Evolutionary conservation across 257 asterid genomes (phyloP).

Genomic region (Lycium ferocissimum): DNA sequence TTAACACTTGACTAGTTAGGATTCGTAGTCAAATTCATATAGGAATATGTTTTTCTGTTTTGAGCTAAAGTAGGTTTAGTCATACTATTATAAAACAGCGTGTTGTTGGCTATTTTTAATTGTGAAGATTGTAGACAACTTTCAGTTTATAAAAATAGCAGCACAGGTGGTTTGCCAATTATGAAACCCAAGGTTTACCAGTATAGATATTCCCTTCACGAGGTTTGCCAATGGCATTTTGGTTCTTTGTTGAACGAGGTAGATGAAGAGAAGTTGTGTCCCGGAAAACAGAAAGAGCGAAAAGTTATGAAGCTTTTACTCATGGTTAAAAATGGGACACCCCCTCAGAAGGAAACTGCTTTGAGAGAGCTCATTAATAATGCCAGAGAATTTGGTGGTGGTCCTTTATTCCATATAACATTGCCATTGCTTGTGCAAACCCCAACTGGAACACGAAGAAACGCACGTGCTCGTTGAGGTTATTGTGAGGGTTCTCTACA

Average conservation of each 20-base stretch:
- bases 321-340: constrained; percentile 89
- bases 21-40: no score
- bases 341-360: constrained; percentile 96
- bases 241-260: constrained; percentile 78
- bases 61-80: no score
- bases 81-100: no score
- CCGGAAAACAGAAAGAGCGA: constrained; percentile 85
- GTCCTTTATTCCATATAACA: constrained; percentile 79
- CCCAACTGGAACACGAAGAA: constrained; percentile 83
- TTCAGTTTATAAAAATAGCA: no score
- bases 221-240: constrained; percentile 36
- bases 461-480: constrained; percentile 79
- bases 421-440: constrained; percentile 74
- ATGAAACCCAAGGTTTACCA: constrained; percentile 93
- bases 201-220: neutral
- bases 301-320: constrained; percentile 90
- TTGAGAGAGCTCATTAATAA: constrained; percentile 84
- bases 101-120: no score
- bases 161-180: constrained; percentile 74
- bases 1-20: no score
- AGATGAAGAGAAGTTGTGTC: constrained; percentile 76
- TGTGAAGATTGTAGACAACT: no score
- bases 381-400: constrained; percentile 88
- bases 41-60: no score
- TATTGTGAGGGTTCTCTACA: constrained; percentile 75